phyloP scores from a whole-genome alignment of 1,284 basidiomycete species.

The Spongiforma sp. region DNA sequence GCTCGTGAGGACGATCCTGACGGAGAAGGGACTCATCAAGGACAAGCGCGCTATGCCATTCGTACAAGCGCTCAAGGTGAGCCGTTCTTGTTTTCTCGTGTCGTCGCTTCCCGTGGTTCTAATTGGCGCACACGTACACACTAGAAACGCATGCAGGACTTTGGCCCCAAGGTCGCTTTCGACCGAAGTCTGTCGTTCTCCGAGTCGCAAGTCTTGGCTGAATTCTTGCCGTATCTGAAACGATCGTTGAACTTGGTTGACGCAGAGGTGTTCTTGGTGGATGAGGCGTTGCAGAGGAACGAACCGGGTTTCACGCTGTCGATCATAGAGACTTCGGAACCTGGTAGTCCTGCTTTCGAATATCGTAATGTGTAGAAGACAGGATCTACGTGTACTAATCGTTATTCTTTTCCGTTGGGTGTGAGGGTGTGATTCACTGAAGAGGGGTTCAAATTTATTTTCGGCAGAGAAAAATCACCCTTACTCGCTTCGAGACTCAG shows the following conservation, averaged over 20 bases:
- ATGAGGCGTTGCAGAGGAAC: slow-evolving; percentile 59
- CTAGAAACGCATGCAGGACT: slow-evolving; percentile 84
- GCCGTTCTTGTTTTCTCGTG: slow-evolving; percentile 11
- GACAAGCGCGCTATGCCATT: slow-evolving; percentile 98
- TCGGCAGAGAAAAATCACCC: too few species aligned
- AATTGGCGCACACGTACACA: slow-evolving; percentile 30
- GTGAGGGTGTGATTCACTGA: too few species aligned
- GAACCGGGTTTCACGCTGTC: slow-evolving; percentile 63
- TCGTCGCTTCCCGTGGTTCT: slow-evolving; percentile 37
- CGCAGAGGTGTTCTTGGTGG: slow-evolving; percentile 42
- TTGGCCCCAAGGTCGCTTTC: slow-evolving; percentile 84
- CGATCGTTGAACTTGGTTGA: slow-evolving; percentile 82
- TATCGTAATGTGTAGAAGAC: slow-evolving; percentile 74
- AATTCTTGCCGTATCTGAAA: slow-evolving; percentile 85
- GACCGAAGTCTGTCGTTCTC: slow-evolving; percentile 87
- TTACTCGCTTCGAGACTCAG: too few species aligned
- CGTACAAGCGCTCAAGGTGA: slow-evolving; percentile 89
- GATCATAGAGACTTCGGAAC: slow-evolving; percentile 88
- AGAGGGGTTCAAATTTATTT: too few species aligned
- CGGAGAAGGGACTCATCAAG: slow-evolving; percentile 86
- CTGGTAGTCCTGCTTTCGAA: slow-evolving; percentile 85
- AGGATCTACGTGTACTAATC: too few species aligned
- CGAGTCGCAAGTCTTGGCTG: slow-evolving; percentile 76
- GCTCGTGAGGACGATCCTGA: slow-evolving; percentile 75
- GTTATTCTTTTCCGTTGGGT: too few species aligned